Base-by-base conservation (phyloP, 225 moss, liverwort and hornwort species). In the Ulota crispa region DNA sequence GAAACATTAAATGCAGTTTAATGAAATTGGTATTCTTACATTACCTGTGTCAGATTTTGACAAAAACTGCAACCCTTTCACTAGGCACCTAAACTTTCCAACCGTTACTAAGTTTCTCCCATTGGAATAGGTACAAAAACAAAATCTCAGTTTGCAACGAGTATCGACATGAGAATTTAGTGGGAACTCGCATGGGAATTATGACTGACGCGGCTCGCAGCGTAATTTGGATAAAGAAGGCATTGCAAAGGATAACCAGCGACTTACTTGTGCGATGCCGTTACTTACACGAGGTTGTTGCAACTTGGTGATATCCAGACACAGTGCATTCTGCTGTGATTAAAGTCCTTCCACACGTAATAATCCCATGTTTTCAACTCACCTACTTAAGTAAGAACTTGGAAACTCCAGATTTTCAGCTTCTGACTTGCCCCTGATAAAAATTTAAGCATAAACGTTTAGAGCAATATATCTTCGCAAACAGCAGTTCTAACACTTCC, bases 241-340 rank as follows among this genome's bases (percentile, higher is more conserved):
- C 9, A n/a, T 10, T 57, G 62, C 5, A 62, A 15, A 13, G 62
- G 14, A 62, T 14, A 62, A 30, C 2, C 30, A 62, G 30, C 21
- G n/a, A 57, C 24, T 57, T 57, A 57, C 9, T 57, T 30, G 62
- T 15, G 30, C 62, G 4, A 50, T 18, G 50, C 62, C 62, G 62
- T 30, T 57, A 64, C 64, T 64, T 64, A 64, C 64, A 64, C 16
- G 60, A 60, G 60, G 60, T 60, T 60, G 26, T 13, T 60, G 27
- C 60, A 27, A 60, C 60, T 68, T 50, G 28, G 54, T 81, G 23
- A 37, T 34, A 20, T 3, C 39, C 27, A 64, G 66, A 8, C 7
- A 52, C 30, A 65, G 57, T 32, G 7, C 34, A 50, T 26, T 60
- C 21, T 76, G 47, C 69, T 82, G 82, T 70, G 53, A 64, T 78